Evolutionary conservation across 129 eudicot genomes (phyloP).

Genomic region (Arctium lappa): DNA sequence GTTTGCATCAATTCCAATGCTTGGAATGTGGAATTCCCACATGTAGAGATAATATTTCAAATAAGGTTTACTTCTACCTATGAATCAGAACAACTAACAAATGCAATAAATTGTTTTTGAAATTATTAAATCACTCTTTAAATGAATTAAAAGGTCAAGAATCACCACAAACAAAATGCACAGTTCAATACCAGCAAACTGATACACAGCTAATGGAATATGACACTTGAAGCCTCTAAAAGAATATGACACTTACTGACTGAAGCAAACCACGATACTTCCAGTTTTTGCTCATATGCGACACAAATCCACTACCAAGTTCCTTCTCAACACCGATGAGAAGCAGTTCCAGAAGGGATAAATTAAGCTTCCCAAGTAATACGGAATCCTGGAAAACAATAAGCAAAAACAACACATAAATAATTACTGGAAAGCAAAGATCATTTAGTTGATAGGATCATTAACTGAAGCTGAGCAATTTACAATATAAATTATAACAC

Average conservation of each 20-base stretch:
- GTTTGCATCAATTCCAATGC: background rate
- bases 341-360: constrained; percentile 64
- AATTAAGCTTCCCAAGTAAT: constrained; percentile 72
- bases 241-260: constrained; percentile 43
- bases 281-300: constrained; percentile 63
- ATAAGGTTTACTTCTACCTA: background rate
- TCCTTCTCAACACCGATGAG: constrained; percentile 69
- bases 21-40: background rate
- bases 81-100: background rate
- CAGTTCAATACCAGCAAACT: background rate
- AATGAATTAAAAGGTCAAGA: background rate
- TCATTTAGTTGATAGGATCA: background rate
- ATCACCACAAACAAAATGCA: background rate
- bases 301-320: constrained; percentile 40
- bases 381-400: constrained; percentile 59
- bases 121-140: background rate
- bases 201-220: background rate
- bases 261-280: constrained; percentile 65
- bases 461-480: background rate
- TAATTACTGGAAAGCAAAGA: background rate
- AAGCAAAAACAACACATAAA: background rate
- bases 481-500: background rate
- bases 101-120: background rate
- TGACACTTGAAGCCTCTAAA: background rate
- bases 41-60: background rate